Evolutionary conservation across 2,329 filamentous ascomycete species (phyloP).

Genomic region (Hypoxylon sp.): DNA sequence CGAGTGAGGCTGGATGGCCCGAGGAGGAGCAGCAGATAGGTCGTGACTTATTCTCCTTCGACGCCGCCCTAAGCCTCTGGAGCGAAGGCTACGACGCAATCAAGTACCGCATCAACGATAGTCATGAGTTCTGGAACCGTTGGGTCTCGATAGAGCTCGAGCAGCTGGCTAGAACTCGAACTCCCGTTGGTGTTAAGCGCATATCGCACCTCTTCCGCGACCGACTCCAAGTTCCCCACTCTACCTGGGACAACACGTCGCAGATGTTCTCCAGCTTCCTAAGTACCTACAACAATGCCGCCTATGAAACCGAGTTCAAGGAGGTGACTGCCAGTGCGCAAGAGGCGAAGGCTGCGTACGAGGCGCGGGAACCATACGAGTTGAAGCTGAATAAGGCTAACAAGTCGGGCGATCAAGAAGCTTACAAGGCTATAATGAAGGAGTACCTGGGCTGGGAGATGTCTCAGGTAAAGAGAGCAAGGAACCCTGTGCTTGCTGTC

Average conservation of each 20-base stretch:
- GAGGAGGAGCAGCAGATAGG: conserved; percentile 79
- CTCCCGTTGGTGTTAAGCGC: conserved; percentile 71
- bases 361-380: conserved; percentile 77
- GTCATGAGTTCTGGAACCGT: conserved; percentile 83
- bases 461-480: conserved; percentile 69
- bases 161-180: conserved; percentile 71
- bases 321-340: conserved; percentile 74
- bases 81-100: conserved; percentile 79
- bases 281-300: conserved; percentile 76
- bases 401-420: conserved; percentile 69
- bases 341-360: conserved; percentile 74
- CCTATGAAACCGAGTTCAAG: conserved; percentile 83
- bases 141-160: conserved; percentile 81
- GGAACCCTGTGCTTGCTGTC: conserved; percentile 61
- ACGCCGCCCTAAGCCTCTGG: conserved; percentile 77
- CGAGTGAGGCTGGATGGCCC: conserved; percentile 68
- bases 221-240: conserved; percentile 79
- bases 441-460: conserved; percentile 92
- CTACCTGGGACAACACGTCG: conserved; percentile 81
- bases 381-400: conserved; percentile 73
- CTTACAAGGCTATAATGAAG: conserved; percentile 66
- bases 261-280: conserved; percentile 82
- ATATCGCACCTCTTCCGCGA: conserved; percentile 79
- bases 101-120: conserved; percentile 81
- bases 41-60: conserved; percentile 79